Evolutionary conservation across 2,329 filamentous ascomycete genomes (phyloP).

Genomic region (Calonectria pseudoturangicola): DNA sequence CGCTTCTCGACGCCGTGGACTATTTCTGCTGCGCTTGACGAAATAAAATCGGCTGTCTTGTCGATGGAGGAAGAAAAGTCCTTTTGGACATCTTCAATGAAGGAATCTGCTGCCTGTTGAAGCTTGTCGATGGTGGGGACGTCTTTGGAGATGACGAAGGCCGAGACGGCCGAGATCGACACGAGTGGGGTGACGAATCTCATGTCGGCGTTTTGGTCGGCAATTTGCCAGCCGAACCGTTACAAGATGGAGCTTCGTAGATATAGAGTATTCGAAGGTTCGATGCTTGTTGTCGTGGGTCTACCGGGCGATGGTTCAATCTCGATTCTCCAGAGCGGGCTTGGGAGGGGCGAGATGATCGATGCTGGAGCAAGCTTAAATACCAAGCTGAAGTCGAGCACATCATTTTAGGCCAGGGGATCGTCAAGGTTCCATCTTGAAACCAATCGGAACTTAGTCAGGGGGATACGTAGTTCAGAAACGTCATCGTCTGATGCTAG

Average conservation of each 20-base stretch:
- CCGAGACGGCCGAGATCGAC: slow-evolving; percentile 49
- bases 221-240: neutral
- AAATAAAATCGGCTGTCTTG: slow-evolving; percentile 45
- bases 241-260: neutral
- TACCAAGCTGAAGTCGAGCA: slow-evolving; percentile 20
- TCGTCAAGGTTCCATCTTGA: slow-evolving; percentile 5
- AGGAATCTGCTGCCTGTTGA: slow-evolving; percentile 22
- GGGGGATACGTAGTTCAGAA: slow-evolving; percentile 9
- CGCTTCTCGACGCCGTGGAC: slow-evolving; percentile 7
- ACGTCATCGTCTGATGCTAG: slow-evolving; percentile 29
- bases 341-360: neutral
- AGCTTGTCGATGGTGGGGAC: slow-evolving; percentile 30
- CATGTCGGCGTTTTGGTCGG: slow-evolving; percentile 36
- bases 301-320: neutral
- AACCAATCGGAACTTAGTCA: slow-evolving; percentile 29
- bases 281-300: neutral
- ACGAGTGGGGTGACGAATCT: slow-evolving; percentile 46
- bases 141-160: slow-evolving; percentile 46
- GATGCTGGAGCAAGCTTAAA: slow-evolving; percentile 6
- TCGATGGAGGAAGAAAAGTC: slow-evolving; percentile 40
- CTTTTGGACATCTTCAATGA: slow-evolving; percentile 34
- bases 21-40: slow-evolving; percentile 22
- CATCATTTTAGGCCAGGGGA: slow-evolving; percentile 4
- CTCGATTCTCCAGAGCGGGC: neutral
- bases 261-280: neutral